Base-by-base conservation (phyloP, 1,284 basidiomycete genomes). In the Ustilago lituana region DNA sequence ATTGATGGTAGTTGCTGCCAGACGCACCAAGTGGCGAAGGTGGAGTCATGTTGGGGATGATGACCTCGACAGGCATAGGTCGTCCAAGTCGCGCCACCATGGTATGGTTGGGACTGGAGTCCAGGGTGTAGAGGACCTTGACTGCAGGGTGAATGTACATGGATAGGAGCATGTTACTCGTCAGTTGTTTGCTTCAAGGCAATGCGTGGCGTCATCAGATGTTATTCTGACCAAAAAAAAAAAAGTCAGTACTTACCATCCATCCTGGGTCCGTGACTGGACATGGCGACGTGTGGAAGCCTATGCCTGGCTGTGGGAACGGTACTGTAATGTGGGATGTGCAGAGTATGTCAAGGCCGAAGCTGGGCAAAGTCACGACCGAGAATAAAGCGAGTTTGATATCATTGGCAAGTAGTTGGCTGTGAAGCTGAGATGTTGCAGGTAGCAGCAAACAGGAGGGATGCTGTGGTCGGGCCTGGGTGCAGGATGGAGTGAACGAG, bases 91-190 rank as follows among this genome's bases (percentile, higher is more conserved):
- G 52, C 6, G 79, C 78, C 1, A 81, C 71, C 77, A 81, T 76
- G 44, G 78, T 79, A 39, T 73, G 70, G 40, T 72, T 61, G 2
- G 73, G 74, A 48, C 66, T 70, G 15, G 76, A 73, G 46, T 80
- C 78, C 39, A 80, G 68, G 41, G 78, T 76, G 47, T 81, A 81
- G 19, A 80, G 61, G 27, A 81, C 76, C 52, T 79, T 80, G 74
- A 81, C 78, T 81, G 64, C 5, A 33, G 14, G 31, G 22, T 40
- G 29, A 20, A 17, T n/a, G 15, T 26, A 31, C n/a, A 32, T 44
- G 9, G 17, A 31, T 23, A 27, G 26, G 27, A 17, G 17, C 2
- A n/a, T 7, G 1, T 40, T 9, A 37, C 10, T 3, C n/a, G 53
- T 62, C 27, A 55, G 52, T 41, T 14, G 26, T n/a, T n/a, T n/a